phyloP scores from a whole-genome alignment of 1,284 basidiomycete species.

The Austropuccinia psidii region DNA sequence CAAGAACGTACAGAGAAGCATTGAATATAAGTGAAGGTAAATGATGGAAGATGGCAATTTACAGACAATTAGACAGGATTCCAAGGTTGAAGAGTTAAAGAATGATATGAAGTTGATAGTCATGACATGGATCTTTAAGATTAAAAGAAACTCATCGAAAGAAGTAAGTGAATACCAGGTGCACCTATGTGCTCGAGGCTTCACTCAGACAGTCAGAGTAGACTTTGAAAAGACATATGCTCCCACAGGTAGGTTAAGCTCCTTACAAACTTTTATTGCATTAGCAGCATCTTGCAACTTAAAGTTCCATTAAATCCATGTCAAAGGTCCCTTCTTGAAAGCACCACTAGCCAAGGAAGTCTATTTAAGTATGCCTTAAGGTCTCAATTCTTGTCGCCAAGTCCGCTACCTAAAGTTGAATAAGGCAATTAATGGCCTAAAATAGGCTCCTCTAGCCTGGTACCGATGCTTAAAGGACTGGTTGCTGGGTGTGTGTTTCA shows the following conservation, averaged over 20 bases:
- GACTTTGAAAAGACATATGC: not conserved
- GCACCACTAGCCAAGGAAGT: not conserved
- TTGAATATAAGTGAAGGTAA: not conserved
- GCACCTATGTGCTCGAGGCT: not conserved
- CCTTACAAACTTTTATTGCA: not conserved
- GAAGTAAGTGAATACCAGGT: not conserved
- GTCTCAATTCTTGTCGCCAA: not conserved
- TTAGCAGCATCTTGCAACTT: not conserved
- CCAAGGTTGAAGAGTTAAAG: not conserved
- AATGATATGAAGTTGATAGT: not conserved
- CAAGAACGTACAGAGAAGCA: no score
- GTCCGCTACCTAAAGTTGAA: not conserved
- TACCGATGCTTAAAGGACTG: not conserved
- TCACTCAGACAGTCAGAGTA: not conserved
- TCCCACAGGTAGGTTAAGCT: not conserved
- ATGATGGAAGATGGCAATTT: not conserved
- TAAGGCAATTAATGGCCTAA: conserved; percentile 6
- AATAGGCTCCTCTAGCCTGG: not conserved
- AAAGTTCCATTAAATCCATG: conserved; percentile 22
- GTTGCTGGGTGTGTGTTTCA: no score
- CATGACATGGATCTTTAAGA: not conserved
- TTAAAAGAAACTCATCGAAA: not conserved
- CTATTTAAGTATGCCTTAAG: not conserved
- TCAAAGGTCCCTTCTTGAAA: not conserved
- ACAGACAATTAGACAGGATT: no score